Evolutionary conservation across 1,284 basidiomycete genomes (phyloP).

Genomic region (Cutaneotrichosporon cutaneum): DNA sequence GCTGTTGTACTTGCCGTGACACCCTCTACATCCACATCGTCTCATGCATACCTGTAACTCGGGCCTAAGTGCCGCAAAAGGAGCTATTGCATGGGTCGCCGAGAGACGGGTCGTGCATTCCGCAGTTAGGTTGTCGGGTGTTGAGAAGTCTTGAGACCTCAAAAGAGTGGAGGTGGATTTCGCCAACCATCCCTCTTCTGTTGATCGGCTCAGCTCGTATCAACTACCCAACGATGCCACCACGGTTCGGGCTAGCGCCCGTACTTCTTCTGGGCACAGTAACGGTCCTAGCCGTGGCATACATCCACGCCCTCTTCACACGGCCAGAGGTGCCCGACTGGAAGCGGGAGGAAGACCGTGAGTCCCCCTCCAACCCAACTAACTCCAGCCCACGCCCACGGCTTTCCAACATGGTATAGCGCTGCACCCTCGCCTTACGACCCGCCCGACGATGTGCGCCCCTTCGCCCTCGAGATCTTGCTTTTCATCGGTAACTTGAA

Average conservation of each 20-base stretch:
- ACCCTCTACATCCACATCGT: not conserved
- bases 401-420: conserved; percentile 15
- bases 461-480: not conserved
- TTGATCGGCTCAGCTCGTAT: not conserved
- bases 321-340: conserved; percentile 11
- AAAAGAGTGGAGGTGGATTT: not conserved
- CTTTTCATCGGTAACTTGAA: conserved; percentile 12
- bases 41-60: conserved; percentile 2
- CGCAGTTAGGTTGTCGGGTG: not conserved
- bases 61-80: no score
- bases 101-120: not conserved
- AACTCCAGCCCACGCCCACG: conserved; percentile 3
- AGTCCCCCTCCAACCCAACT: not conserved
- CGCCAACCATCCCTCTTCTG: not conserved
- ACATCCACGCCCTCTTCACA: not conserved
- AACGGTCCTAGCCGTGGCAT: not conserved
- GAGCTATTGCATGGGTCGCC: no score
- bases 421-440: not conserved
- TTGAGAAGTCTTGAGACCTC: no score
- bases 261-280: not conserved
- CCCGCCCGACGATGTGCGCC: not conserved
- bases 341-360: conserved; percentile 12
- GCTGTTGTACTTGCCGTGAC: conserved; percentile 2
- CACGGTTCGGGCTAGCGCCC: not conserved
- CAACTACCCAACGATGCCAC: not conserved